phyloP scores from a whole-genome alignment of 805 yeast species.

The Lipomyces mesembrius region DNA sequence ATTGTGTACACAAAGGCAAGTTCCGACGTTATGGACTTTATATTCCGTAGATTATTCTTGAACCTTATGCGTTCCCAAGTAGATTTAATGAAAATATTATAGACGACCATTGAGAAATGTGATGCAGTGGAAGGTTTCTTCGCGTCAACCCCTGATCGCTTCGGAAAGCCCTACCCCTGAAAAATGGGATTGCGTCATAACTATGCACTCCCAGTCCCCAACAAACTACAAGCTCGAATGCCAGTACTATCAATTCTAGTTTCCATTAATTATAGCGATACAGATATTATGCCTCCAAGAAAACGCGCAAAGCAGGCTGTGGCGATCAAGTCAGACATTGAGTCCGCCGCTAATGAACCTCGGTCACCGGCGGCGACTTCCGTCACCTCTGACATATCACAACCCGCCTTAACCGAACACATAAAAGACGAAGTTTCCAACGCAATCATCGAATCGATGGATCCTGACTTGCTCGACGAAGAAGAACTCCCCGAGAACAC shows the following conservation, averaged over 20 bases:
- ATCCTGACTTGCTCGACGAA: conserved; percentile 5
- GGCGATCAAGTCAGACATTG: neutral
- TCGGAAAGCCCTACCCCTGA: too few relatives aligned
- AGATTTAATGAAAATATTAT: too few relatives aligned
- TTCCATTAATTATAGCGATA: neutral
- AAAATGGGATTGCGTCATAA: too few relatives aligned
- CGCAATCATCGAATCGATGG: conserved; percentile 1
- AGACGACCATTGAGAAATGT: too few relatives aligned
- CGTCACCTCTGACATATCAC: neutral
- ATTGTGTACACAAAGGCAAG: too few relatives aligned
- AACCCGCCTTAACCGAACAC: neutral
- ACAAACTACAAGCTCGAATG: too few relatives aligned
- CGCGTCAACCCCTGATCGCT: too few relatives aligned
- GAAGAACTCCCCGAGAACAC: neutral
- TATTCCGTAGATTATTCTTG: too few relatives aligned
- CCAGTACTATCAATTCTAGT: neutral
- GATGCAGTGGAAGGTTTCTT: too few relatives aligned
- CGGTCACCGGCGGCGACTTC: neutral
- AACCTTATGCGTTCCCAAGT: too few relatives aligned
- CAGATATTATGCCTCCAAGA: neutral
- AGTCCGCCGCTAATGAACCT: neutral
- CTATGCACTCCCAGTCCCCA: too few relatives aligned
- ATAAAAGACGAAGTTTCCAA: neutral
- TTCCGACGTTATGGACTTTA: too few relatives aligned
- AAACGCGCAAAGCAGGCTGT: conserved; percentile 2